A percentile compares a stretch with the other conserved stretches of the same genome.
phyloP scores from a whole-genome alignment of 148 eudicot genomes.

The Arctostaphylos glauca region DNA sequence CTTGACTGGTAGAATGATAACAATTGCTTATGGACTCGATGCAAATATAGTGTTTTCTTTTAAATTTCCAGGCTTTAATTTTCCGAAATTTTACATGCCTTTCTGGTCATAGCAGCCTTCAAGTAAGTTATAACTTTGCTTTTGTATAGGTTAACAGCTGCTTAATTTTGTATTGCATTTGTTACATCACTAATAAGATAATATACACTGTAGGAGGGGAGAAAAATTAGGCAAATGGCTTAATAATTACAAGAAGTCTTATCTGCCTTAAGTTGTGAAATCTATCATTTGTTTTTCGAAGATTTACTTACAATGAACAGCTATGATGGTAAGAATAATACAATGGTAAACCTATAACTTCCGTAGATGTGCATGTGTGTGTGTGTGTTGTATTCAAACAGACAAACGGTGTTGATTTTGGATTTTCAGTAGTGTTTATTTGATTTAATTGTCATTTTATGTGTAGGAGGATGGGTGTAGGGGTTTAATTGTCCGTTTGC shows the following conservation, averaged over 20 bases:
- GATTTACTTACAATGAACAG: neutral
- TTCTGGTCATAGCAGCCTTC: too few species aligned
- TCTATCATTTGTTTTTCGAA: neutral
- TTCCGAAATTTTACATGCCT: too few species aligned
- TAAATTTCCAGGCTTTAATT: too few species aligned
- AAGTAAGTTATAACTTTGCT: too few species aligned
- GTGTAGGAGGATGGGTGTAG: neutral
- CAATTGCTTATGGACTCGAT: neutral
- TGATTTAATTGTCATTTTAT: neutral
- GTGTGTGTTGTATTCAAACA: neutral
- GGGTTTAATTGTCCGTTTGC: neutral
- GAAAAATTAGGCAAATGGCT: neutral
- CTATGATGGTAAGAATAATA: neutral
- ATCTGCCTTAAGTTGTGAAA: neutral
- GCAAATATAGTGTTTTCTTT: too few species aligned
- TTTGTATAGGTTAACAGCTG: too few species aligned
- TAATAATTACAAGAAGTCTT: neutral
- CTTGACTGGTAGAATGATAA: neutral
- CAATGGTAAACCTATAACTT: neutral
- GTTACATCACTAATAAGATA: too few species aligned
- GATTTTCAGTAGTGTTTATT: neutral
- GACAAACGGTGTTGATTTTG: conserved; percentile 3
- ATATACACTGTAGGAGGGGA: too few species aligned
- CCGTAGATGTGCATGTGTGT: neutral
- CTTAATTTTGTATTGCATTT: too few species aligned